Conservation (phyloP, 2,329 filamentous ascomycete species). For the Sordariomycetes sp. region DNA sequence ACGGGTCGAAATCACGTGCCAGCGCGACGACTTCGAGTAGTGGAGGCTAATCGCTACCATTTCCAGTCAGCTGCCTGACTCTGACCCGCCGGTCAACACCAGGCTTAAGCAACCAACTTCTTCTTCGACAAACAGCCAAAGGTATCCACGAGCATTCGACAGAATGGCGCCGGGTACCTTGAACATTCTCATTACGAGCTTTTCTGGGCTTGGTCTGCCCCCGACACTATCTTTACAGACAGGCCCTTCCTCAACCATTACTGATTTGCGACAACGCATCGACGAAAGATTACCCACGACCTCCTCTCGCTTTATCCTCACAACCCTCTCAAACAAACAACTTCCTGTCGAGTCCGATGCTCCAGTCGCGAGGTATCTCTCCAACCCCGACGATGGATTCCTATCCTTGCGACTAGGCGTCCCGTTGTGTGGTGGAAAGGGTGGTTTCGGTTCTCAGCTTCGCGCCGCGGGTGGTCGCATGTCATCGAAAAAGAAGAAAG, state of each 20-base stretch:
- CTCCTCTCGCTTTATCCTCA: constrained; percentile 61
- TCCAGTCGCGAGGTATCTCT: constrained; percentile 54
- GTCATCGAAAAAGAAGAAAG: constrained; percentile 87
- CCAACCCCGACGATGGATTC: constrained; percentile 51
- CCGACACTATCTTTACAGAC: constrained; percentile 75
- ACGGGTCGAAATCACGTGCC: constrained; percentile 22
- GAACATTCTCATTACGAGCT: constrained; percentile 79
- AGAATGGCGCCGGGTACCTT: constrained; percentile 51
- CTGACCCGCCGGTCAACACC: too few species aligned
- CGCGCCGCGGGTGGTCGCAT: constrained; percentile 95
- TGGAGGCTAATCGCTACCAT: too few species aligned
- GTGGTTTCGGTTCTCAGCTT: constrained; percentile 94
- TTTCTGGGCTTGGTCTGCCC: constrained; percentile 74
- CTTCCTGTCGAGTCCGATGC: constrained; percentile 44
- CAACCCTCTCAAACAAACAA: constrained; percentile 70
- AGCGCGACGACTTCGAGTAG: too few species aligned
- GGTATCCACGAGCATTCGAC: too few species aligned
- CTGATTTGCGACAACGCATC: constrained; percentile 56
- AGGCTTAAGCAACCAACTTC: too few species aligned
- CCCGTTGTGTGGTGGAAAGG: constrained; percentile 85
- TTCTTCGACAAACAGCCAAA: too few species aligned
- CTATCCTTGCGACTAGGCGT: constrained; percentile 74
- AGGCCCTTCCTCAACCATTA: constrained; percentile 52
- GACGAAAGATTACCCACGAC: constrained; percentile 50
- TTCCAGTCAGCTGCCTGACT: too few species aligned